phyloP scores from a whole-genome alignment of 306 rosid species.

The Calophaca sinica region DNA sequence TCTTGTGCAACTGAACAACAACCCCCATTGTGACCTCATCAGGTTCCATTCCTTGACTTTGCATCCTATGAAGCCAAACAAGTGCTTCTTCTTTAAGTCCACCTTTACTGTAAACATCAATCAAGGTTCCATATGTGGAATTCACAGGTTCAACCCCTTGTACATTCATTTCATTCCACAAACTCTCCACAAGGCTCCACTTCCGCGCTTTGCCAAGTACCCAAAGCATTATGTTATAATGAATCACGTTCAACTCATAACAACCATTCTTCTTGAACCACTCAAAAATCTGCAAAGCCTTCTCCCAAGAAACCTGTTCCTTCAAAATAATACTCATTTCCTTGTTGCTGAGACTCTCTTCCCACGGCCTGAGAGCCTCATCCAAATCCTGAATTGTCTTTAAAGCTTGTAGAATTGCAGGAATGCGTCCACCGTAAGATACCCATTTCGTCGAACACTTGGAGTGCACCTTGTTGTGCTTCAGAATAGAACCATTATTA shows the following conservation, averaged over 20 bases:
- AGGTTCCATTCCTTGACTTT: conserved; percentile 70
- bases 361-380: conserved; percentile 71
- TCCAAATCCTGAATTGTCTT: conserved; percentile 65
- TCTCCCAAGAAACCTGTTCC: conserved; percentile 70
- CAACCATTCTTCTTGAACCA: conserved; percentile 74
- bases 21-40: conserved; percentile 86
- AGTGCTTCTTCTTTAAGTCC: conserved; percentile 74
- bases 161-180: conserved; percentile 76
- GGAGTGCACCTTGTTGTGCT: conserved; percentile 56
- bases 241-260: conserved; percentile 77
- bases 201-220: conserved; percentile 66
- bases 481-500: not conserved
- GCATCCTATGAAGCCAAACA: conserved; percentile 76
- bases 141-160: conserved; percentile 70
- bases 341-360: conserved; percentile 56
- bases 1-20: conserved; percentile 79
- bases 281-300: conserved; percentile 71
- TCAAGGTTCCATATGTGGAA: conserved; percentile 85
- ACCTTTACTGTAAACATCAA: conserved; percentile 79
- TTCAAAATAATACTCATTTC: conserved; percentile 81
- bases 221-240: conserved; percentile 74
- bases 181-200: conserved; percentile 64
- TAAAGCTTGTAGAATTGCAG: conserved; percentile 64
- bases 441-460: conserved; percentile 74
- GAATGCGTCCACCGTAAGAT: conserved; percentile 65